phyloP scores from a whole-genome alignment of 257 asterid genomes.

The Euphrasia confusa region DNA sequence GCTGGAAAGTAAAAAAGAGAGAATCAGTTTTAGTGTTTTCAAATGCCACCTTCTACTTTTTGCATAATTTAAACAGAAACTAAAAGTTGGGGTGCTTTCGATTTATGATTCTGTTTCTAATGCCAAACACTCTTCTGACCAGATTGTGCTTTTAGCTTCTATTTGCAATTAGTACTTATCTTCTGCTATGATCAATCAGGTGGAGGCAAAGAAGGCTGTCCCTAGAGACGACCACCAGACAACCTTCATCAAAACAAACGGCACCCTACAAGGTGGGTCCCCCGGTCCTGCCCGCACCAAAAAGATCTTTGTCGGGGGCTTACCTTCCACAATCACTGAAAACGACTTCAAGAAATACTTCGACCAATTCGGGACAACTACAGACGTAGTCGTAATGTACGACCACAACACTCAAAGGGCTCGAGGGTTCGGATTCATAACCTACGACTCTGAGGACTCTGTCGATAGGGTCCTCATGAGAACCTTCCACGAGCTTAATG shows the following conservation, averaged over 20 bases:
- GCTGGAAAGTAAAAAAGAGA: background rate
- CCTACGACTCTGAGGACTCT: slow-evolving; percentile 48
- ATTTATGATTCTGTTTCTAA: slow-evolving; percentile 4
- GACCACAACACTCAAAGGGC: slow-evolving; percentile 55
- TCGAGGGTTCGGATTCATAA: slow-evolving; percentile 48
- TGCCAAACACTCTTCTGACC: background rate
- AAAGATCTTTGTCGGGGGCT: slow-evolving; percentile 52
- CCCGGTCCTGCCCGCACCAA: slow-evolving; percentile 38
- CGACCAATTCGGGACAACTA: slow-evolving; percentile 41
- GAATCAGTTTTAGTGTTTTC: background rate
- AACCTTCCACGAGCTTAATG: slow-evolving; percentile 48
- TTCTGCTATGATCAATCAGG: slow-evolving; percentile 27
- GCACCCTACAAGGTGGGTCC: slow-evolving; percentile 40
- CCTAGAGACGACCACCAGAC: slow-evolving; percentile 45
- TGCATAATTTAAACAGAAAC: background rate
- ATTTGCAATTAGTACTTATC: background rate
- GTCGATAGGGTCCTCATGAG: slow-evolving; percentile 39
- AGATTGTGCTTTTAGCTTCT: background rate
- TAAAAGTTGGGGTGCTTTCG: background rate
- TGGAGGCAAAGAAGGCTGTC: slow-evolving; percentile 53
- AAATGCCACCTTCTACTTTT: background rate
- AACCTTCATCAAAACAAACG: slow-evolving; percentile 29
- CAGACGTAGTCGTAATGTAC: slow-evolving; percentile 50
- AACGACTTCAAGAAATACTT: slow-evolving; percentile 42
- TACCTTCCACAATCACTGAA: slow-evolving; percentile 43